phyloP scores from a whole-genome alignment of 805 yeast species.

The Saturnispora silvae region DNA sequence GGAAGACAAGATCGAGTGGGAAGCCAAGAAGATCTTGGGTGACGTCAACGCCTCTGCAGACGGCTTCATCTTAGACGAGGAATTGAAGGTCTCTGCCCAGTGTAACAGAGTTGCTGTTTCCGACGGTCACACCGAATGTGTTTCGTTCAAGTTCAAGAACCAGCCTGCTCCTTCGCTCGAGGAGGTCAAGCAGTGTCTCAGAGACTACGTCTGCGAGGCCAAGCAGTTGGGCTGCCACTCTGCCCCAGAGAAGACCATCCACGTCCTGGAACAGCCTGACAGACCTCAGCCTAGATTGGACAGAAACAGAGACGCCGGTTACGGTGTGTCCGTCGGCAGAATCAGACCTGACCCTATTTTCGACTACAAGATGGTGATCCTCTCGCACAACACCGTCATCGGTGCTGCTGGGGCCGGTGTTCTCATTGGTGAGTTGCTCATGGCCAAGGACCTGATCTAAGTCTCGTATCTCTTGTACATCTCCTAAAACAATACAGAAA shows the following conservation, averaged over 20 bases:
- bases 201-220: constrained; percentile 78
- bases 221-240: constrained; percentile 70
- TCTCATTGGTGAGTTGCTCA: constrained; percentile 82
- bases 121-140: constrained; percentile 97
- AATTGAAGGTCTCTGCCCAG: constrained; percentile 84
- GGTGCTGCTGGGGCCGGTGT: constrained; percentile 99
- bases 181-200: constrained; percentile 57
- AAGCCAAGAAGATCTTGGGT: constrained; percentile 90
- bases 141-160: constrained; percentile 71
- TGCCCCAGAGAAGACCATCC: constrained; percentile 88
- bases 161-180: constrained; percentile 81
- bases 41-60: constrained; percentile 38
- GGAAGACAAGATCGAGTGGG: constrained; percentile 98
- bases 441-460: constrained; percentile 66
- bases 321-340: constrained; percentile 91
- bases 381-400: constrained; percentile 92
- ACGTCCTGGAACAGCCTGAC: constrained; percentile 80
- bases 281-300: constrained; percentile 98
- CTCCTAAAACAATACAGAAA: too few species aligned
- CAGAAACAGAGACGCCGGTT: constrained; percentile 90
- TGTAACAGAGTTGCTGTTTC: constrained; percentile 95
- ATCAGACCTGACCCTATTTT: constrained; percentile 86
- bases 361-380: constrained; percentile 93
- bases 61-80: constrained; percentile 52
- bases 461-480: background rate